Evolutionary conservation across 495 filamentous ascomycete genomes (phyloP).

Genomic region (Penicillium diatomitis): DNA sequence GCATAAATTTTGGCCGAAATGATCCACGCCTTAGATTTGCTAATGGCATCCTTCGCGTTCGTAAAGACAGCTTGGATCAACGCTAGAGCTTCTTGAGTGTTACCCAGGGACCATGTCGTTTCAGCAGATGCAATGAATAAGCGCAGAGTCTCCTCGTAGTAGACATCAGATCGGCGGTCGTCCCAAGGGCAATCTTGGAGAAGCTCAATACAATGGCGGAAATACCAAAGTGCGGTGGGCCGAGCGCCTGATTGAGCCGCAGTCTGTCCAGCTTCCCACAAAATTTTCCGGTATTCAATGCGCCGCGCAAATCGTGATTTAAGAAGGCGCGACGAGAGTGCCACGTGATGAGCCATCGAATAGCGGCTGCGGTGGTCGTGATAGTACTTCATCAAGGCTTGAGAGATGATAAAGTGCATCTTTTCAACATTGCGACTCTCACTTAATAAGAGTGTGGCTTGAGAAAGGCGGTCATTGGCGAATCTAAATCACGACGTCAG

Average conservation of each 20-base stretch:
- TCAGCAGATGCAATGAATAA: constrained; percentile 71
- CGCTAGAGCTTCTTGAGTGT: constrained; percentile 51
- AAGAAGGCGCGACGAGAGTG: constrained; percentile 62
- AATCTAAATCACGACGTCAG: constrained; percentile 41
- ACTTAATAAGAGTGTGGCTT: constrained; percentile 59
- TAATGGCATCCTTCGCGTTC: constrained; percentile 55
- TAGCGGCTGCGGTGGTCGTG: constrained; percentile 52
- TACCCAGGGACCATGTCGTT: constrained; percentile 66
- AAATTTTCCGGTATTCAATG: constrained; percentile 56
- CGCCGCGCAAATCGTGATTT: constrained; percentile 49
- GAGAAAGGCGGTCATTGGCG: constrained; percentile 73
- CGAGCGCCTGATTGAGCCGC: constrained; percentile 73
- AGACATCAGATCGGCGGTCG: constrained; percentile 57
- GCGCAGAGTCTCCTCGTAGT: constrained; percentile 75
- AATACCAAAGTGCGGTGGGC: constrained; percentile 70
- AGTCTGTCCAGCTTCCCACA: constrained; percentile 66
- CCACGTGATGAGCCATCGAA: constrained; percentile 65
- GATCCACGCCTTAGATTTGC: constrained; percentile 72
- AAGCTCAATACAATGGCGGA: constrained; percentile 61
- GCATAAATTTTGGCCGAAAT: constrained; percentile 66
- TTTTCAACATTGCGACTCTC: constrained; percentile 57
- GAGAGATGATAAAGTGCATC: constrained; percentile 84
- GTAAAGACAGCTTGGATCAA: constrained; percentile 56
- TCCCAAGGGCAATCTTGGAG: constrained; percentile 74
- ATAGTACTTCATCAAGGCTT: constrained; percentile 64